These are phyloP conservation scores for Wallacemonas sp. DNA, from an alignment of 208 protist species.

Conservation along the genomic window DNA sequence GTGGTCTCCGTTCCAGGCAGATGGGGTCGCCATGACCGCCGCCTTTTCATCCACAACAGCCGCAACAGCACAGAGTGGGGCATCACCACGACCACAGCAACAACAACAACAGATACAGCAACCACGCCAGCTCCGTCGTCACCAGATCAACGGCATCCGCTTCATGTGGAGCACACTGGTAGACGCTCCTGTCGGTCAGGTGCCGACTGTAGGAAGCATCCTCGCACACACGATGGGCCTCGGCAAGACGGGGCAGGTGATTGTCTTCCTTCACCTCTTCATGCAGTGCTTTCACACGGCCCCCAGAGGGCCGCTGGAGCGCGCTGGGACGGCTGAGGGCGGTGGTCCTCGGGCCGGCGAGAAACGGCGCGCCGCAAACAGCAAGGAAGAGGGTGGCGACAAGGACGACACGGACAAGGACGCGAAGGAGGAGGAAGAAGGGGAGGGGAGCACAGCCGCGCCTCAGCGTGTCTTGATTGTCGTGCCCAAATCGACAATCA, in stretches of 20 bases:
- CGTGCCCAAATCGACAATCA: constrained; percentile 74
- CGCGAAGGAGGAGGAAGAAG: too few relatives aligned
- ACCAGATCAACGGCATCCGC: constrained; percentile 85
- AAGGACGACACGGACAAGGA: neutral
- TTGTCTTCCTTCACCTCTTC: constrained; percentile 84
- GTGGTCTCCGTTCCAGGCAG: constrained; percentile 8
- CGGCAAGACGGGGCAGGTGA: constrained; percentile 85
- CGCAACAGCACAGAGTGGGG: neutral
- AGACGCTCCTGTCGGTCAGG: constrained; percentile 69
- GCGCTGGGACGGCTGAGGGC: neutral
- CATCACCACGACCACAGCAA: neutral
- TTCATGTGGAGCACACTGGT: constrained; percentile 82
- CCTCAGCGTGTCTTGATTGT: constrained; percentile 54
- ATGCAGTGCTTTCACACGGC: constrained; percentile 24
- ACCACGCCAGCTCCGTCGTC: constrained; percentile 44
- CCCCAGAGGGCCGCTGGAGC: neutral
- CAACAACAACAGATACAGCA: neutral
- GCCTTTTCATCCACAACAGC: neutral
- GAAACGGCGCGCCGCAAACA: too few relatives aligned
- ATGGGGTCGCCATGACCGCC: neutral
- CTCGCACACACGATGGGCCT: constrained; percentile 91
- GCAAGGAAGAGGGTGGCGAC: neutral
- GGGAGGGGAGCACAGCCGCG: too few relatives aligned
- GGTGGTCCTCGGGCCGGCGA: too few relatives aligned
- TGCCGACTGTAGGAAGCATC: constrained; percentile 81